Conservation (phyloP, 306 rosid species). For the Coriaria nepalensis region DNA sequence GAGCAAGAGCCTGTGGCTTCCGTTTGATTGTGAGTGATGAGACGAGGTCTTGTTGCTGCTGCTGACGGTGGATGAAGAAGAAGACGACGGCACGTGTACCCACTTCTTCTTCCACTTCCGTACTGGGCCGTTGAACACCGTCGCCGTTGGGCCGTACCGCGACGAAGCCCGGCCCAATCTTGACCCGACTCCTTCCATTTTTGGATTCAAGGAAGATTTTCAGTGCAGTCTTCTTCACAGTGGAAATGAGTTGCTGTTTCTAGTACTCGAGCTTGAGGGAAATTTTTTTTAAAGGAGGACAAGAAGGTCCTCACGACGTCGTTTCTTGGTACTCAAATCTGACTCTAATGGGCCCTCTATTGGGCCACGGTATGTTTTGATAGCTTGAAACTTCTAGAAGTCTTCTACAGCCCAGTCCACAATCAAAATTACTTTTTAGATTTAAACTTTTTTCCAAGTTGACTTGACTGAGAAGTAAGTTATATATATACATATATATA, state of each 20-base stretch:
- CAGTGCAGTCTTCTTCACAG: background rate
- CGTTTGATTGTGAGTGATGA: conserved; percentile 25
- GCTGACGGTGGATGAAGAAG: background rate
- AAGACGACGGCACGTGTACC: conserved; percentile 50
- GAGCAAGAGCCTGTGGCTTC: conserved; percentile 38
- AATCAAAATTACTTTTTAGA: too few relatives aligned
- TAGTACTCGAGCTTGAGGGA: conserved; percentile 12
- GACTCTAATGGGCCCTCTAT: too few relatives aligned
- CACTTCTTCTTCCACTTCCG: conserved; percentile 95
- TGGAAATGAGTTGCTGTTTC: background rate
- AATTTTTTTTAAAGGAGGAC: too few relatives aligned
- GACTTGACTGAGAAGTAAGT: too few relatives aligned
- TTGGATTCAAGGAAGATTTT: background rate
- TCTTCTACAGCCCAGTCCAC: too few relatives aligned
- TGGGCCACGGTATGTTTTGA: too few relatives aligned
- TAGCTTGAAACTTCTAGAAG: too few relatives aligned
- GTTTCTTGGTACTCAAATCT: too few relatives aligned
- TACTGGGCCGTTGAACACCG: conserved; percentile 90
- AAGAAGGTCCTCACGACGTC: too few relatives aligned
- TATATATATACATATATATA: too few relatives aligned
- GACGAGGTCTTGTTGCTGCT: conserved; percentile 20
- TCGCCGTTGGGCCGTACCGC: conserved; percentile 67
- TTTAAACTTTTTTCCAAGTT: too few relatives aligned
- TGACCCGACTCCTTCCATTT: conserved; percentile 86
- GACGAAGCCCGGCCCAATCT: conserved; percentile 84